Conservation (phyloP, 352 stramenopile species). For the Globisporangium sylvaticum region DNA sequence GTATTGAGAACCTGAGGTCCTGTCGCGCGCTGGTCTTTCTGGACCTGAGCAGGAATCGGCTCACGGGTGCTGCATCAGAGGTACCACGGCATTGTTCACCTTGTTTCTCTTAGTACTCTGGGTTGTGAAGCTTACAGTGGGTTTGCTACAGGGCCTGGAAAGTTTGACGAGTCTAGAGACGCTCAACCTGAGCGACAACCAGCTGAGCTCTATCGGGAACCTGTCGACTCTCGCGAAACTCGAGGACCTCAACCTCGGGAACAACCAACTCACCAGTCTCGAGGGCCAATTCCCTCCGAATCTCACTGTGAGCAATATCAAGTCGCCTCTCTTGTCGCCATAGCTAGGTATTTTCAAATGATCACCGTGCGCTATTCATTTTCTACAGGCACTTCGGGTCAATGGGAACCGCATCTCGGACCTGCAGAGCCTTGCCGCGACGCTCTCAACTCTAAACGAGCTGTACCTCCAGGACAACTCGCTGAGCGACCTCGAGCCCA, state of each 20-base stretch:
- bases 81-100: constrained; percentile 13
- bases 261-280: constrained; percentile 54
- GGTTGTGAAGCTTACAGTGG: neutral
- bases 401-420: constrained; percentile 47
- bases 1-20: constrained; percentile 43
- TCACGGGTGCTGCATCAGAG: constrained; percentile 38
- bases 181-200: constrained; percentile 64
- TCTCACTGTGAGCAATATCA: too few species aligned
- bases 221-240: constrained; percentile 64
- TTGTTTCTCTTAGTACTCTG: neutral
- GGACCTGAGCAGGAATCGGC: constrained; percentile 61
- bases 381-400: constrained; percentile 34
- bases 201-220: constrained; percentile 48
- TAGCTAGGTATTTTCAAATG: neutral
- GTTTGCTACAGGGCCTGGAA: constrained; percentile 40
- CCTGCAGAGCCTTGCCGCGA: constrained; percentile 33
- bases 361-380: neutral
- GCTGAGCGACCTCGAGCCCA: constrained; percentile 28
- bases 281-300: constrained; percentile 47
- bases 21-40: constrained; percentile 60
- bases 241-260: constrained; percentile 63
- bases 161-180: constrained; percentile 48
- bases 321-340: neutral
- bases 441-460: constrained; percentile 49
- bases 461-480: constrained; percentile 63